These are phyloP conservation scores for Bipolaris victoriae DNA, from an alignment of 2,329 filamentous ascomycete species.

Conservation along the genomic window DNA sequence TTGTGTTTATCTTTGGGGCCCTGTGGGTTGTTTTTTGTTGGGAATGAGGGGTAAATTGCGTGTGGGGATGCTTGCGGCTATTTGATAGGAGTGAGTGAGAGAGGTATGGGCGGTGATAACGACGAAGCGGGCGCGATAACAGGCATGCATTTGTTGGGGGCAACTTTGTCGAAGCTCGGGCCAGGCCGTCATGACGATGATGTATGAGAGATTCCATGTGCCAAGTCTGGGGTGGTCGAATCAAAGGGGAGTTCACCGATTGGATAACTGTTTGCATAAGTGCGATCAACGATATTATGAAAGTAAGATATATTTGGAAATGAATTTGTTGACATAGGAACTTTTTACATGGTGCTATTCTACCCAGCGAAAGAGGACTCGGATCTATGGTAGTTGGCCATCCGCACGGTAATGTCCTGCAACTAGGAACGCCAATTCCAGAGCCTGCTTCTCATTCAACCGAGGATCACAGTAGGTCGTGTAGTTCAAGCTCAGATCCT, in stretches of 20 bases:
- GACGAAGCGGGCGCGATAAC: constrained; percentile 20
- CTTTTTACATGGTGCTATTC: neutral
- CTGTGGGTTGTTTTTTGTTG: constrained; percentile 1
- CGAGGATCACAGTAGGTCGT: constrained; percentile 95
- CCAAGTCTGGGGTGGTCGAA: neutral
- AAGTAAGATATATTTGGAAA: neutral
- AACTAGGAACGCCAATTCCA: constrained; percentile 92
- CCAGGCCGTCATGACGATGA: constrained; percentile 8
- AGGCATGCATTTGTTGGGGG: constrained; percentile 16
- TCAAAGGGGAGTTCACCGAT: constrained; percentile 1
- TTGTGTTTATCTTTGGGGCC: constrained; percentile 31
- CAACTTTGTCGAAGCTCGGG: constrained; percentile 10
- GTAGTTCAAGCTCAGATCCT: constrained; percentile 88
- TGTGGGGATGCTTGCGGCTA: neutral
- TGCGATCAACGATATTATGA: neutral
- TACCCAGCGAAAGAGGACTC: too few species aligned
- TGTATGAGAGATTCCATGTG: constrained; percentile 4
- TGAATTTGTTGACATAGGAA: neutral
- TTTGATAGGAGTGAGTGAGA: neutral
- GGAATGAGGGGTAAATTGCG: neutral
- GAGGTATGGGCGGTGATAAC: neutral
- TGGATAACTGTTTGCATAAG: neutral
- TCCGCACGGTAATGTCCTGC: constrained; percentile 75
- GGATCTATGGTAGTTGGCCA: constrained; percentile 18
- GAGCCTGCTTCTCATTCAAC: constrained; percentile 95